Evolutionary conservation across 768 basidiomycete genomes (phyloP), one percentile per base, ranked within the genome.

Genomic region (Kwoniella bestiolae): DNA sequence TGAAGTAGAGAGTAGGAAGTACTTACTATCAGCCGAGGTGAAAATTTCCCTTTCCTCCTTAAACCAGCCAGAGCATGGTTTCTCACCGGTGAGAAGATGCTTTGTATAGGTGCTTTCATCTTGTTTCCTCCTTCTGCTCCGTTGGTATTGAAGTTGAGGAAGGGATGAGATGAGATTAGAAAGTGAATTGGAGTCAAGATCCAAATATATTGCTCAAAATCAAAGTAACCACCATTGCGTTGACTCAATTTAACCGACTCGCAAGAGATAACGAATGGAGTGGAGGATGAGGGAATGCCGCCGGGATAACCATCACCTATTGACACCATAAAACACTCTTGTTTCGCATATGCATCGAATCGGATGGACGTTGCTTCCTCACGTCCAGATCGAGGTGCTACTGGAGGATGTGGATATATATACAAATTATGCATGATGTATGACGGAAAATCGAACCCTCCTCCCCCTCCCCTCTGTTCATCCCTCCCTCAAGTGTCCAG

Each of bases 341-440:
- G n/a, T n/a, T n/a, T n/a, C n/a, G n/a, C n/a, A n/a, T n/a, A n/a
- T n/a, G n/a, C n/a, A n/a, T n/a, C n/a, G n/a, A n/a, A n/a, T n/a
- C n/a, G n/a, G n/a, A n/a, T n/a, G n/a, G n/a, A n/a, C n/a, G n/a
- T n/a, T n/a, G n/a, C n/a, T n/a, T n/a, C n/a, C n/a, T n/a, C n/a
- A n/a, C n/a, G n/a, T 49, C 47, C 11, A 41, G 5, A 31, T 51
- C 3, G 21, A 29, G 29, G 32, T 26, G 29, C 29, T 21, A 2
- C 16, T 16, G 31, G 31, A 25, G 5, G 29, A 18, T 28, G 23
- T 14, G 11, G 50, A 26, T 60, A 51, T 58, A 58, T 60, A 50
- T 60, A 60, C 58, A 60, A 34, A 35, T 58, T 18, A 60, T 60
- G 58, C 58, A 60, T 60, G 58, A 50, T 46, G 25, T 26, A 11